phyloP scores from a whole-genome alignment of 139 green algal species.

The Chlorella sp. region DNA sequence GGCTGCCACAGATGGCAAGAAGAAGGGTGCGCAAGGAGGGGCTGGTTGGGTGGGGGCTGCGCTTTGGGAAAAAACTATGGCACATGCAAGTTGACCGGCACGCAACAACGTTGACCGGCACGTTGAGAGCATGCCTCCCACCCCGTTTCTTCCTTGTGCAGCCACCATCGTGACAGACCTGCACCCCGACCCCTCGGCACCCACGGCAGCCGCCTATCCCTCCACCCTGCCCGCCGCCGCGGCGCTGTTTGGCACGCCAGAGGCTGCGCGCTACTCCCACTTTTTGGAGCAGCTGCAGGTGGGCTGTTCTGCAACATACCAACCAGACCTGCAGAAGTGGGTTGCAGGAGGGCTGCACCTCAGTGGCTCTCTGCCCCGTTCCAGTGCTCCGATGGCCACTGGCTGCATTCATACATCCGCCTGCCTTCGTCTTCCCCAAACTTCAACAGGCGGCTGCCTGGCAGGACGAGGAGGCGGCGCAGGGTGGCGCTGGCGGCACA shows the following conservation, averaged over 20 bases:
- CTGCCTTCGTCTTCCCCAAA: neutral
- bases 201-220: constrained; percentile 37
- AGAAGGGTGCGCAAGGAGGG: neutral
- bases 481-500: too few species aligned
- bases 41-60: neutral
- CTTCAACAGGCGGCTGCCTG: neutral
- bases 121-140: too few species aligned
- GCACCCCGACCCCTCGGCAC: neutral
- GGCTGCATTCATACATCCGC: too few species aligned
- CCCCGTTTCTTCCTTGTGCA: neutral
- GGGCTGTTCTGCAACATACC: neutral
- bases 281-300: constrained; percentile 46
- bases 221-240: constrained; percentile 38
- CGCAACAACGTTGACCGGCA: too few species aligned
- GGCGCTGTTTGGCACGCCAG: constrained; percentile 28
- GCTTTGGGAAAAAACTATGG: neutral
- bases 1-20: neutral
- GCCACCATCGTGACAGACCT: constrained; percentile 23
- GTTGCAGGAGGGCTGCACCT: too few species aligned
- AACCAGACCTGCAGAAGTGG: too few species aligned
- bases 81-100: too few species aligned
- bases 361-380: too few species aligned
- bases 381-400: too few species aligned
- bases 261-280: constrained; percentile 22
- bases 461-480: constrained; percentile 9